These are phyloP conservation scores for Macrolepiota dolichaula DNA, from an alignment of 768 basidiomycete species.

Conservation along the genomic window DNA sequence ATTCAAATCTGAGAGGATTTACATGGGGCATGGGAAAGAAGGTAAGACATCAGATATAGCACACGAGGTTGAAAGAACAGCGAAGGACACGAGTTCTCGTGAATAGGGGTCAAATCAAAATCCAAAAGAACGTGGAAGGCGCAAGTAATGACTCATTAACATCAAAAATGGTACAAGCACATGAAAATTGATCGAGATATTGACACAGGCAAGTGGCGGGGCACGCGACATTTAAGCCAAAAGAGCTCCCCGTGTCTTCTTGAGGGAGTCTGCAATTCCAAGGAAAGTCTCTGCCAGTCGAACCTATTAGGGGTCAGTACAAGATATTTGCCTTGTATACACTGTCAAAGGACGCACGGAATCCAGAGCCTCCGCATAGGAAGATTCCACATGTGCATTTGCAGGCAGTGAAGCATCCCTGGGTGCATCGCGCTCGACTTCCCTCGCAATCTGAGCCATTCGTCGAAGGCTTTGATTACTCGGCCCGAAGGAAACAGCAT, in stretches of 20 bases:
- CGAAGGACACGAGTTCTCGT: no score
- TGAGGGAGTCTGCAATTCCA: constrained; percentile 53
- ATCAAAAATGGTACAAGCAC: not conserved
- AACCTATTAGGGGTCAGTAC: constrained; percentile 29
- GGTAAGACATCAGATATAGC: no score
- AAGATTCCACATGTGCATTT: constrained; percentile 31
- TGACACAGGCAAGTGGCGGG: not conserved
- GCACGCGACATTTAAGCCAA: constrained; percentile 18
- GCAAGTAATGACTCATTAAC: no score
- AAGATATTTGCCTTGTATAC: not conserved
- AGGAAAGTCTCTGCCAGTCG: constrained; percentile 56
- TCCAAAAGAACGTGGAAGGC: no score
- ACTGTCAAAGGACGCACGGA: constrained; percentile 32
- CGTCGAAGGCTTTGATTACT: constrained; percentile 29
- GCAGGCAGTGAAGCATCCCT: not conserved
- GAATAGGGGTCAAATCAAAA: no score
- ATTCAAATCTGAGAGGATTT: not conserved
- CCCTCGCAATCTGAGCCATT: constrained; percentile 51
- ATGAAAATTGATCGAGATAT: not conserved
- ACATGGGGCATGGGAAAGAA: no score
- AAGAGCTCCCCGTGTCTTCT: constrained; percentile 51
- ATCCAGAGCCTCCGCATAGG: constrained; percentile 48
- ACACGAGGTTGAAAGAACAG: no score
- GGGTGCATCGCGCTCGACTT: constrained; percentile 42
- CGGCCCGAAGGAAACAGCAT: constrained; percentile 54